These are phyloP conservation scores for Pichia deserticola DNA, from an alignment of 805 yeast species.

Conservation along the genomic window DNA sequence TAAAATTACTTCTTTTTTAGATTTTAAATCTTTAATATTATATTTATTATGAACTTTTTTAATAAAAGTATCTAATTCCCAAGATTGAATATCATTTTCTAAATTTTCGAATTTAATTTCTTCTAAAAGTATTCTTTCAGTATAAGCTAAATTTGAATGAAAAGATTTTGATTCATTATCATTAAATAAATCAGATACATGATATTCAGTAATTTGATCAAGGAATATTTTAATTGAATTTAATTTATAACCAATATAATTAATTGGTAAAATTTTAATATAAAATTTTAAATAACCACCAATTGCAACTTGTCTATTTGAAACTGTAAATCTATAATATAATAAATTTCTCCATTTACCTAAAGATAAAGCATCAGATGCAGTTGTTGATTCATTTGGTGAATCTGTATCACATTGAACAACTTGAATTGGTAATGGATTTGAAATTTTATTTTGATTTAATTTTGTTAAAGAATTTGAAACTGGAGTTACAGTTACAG, in stretches of 20 bases:
- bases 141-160: conserved; percentile 6
- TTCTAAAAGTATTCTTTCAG: conserved; percentile 16
- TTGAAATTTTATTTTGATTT: not conserved
- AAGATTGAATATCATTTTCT: conserved; percentile 4
- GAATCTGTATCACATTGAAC: conserved; percentile 12
- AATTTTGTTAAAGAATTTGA: conserved; percentile 14
- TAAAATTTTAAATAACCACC: conserved; percentile 12
- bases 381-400: not conserved
- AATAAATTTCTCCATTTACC: conserved; percentile 29
- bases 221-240: conserved; percentile 18
- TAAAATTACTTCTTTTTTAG: conserved; percentile 6
- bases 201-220: conserved; percentile 19
- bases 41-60: conserved; percentile 6
- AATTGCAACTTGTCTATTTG: conserved; percentile 15
- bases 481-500: conserved; percentile 10
- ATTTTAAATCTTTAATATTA: not conserved
- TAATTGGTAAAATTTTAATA: conserved; percentile 22
- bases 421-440: conserved; percentile 5
- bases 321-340: conserved; percentile 18
- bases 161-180: not conserved
- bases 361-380: conserved; percentile 13
- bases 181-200: not conserved
- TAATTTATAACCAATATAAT: conserved; percentile 12
- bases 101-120: not conserved
- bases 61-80: conserved; percentile 7